phyloP scores from a whole-genome alignment of 768 basidiomycete species.

The Cystobasidiopsis lactophilus region DNA sequence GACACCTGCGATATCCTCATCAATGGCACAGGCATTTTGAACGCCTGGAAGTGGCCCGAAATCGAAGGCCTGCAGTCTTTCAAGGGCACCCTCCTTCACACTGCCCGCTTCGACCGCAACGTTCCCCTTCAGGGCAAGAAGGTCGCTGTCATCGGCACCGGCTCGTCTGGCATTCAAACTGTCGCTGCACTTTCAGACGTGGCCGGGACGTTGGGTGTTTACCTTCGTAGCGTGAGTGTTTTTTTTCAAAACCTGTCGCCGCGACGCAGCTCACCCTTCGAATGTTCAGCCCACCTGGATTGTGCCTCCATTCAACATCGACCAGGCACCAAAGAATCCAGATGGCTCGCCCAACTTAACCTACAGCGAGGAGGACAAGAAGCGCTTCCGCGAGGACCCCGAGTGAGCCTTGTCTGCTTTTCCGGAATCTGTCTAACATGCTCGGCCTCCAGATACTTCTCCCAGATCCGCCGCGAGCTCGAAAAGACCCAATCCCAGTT shows the following conservation, averaged over 20 bases:
- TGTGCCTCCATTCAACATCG: neutral
- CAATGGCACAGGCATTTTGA: slow-evolving; percentile 23
- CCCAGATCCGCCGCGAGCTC: too few relatives aligned
- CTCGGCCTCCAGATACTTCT: neutral
- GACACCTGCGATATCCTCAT: slow-evolving; percentile 29
- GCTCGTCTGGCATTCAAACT: slow-evolving; percentile 7
- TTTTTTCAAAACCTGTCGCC: neutral
- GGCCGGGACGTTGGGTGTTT: neutral
- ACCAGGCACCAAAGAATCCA: neutral
- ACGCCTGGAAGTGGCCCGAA: slow-evolving; percentile 43
- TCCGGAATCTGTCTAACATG: neutral
- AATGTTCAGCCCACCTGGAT: neutral
- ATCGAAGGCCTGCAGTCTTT: slow-evolving; percentile 39
- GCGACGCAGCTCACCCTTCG: neutral
- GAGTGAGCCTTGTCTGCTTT: neutral
- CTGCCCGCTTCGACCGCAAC: slow-evolving; percentile 34
- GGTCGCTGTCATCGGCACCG: slow-evolving; percentile 20
- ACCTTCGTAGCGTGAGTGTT: neutral
- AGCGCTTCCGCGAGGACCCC: neutral
- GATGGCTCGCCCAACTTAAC: neutral
- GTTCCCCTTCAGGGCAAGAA: slow-evolving; percentile 19
- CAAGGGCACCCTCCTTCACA: slow-evolving; percentile 39
- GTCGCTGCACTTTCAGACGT: neutral
- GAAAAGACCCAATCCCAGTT: too few relatives aligned
- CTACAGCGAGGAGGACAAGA: neutral